These are phyloP conservation scores for Orbilia quercus DNA, from an alignment of 2,329 filamentous ascomycete genomes.

Conservation along the genomic window DNA sequence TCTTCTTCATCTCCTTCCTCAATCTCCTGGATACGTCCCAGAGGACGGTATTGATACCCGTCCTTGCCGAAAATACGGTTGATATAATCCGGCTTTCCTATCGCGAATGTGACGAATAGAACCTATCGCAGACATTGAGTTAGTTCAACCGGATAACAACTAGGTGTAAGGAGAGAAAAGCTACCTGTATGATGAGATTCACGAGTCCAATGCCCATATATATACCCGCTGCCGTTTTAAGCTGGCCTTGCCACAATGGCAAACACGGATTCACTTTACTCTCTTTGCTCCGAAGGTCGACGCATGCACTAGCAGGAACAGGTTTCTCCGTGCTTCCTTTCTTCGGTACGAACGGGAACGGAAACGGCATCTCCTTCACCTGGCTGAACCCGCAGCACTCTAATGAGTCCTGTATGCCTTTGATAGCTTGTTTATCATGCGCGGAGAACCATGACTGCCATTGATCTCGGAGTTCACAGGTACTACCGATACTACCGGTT, in stretches of 20 bases:
- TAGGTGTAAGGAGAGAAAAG: neutral
- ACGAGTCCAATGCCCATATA: neutral
- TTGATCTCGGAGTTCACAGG: constrained; percentile 10
- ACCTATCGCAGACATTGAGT: constrained; percentile 11
- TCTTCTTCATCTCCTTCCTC: constrained; percentile 9
- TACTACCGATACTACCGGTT: neutral
- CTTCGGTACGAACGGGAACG: constrained; percentile 7
- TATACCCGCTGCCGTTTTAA: constrained; percentile 5
- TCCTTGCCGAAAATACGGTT: neutral
- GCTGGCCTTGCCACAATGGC: constrained; percentile 25
- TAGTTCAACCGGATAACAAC: neutral
- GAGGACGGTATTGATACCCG: neutral
- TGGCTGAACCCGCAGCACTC: constrained; percentile 37
- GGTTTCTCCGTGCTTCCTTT: neutral
- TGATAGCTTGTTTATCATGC: constrained; percentile 8
- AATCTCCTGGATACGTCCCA: neutral
- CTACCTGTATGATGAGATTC: constrained; percentile 16
- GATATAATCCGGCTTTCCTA: constrained; percentile 8
- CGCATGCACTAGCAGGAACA: constrained; percentile 11
- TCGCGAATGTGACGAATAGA: constrained; percentile 14
- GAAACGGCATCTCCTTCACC: constrained; percentile 26
- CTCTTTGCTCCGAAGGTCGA: neutral
- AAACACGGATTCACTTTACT: constrained; percentile 3
- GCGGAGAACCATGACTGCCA: constrained; percentile 41
- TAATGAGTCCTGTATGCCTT: constrained; percentile 23